Evolutionary conservation across 2,329 filamentous ascomycete genomes (phyloP).

Genomic region (Simplicillium aogashimaense): DNA sequence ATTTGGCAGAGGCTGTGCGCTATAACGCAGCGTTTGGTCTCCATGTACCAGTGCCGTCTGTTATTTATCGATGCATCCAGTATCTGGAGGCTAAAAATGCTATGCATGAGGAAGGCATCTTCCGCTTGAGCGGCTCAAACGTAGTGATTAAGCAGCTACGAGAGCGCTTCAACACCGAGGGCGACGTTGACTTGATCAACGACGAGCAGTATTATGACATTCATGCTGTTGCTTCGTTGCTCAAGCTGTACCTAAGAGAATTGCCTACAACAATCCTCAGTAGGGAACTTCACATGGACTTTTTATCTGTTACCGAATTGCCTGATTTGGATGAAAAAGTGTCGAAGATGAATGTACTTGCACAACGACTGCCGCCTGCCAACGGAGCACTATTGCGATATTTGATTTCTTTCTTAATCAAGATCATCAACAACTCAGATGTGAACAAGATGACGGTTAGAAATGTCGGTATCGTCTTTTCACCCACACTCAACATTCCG

Average conservation of each 20-base stretch:
- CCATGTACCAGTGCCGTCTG: slow-evolving; percentile 71
- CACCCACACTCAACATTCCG: slow-evolving; percentile 91
- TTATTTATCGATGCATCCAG: slow-evolving; percentile 91
- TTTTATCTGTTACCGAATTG: slow-evolving; percentile 75
- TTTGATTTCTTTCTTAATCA: slow-evolving; percentile 78
- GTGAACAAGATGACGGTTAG: slow-evolving; percentile 97
- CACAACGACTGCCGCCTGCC: slow-evolving; percentile 67
- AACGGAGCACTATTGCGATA: slow-evolving; percentile 79
- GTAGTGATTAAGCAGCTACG: slow-evolving; percentile 83
- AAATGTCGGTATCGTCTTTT: slow-evolving; percentile 97
- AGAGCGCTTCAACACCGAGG: slow-evolving; percentile 88
- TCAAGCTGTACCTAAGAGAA: slow-evolving; percentile 91
- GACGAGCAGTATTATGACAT: slow-evolving; percentile 89
- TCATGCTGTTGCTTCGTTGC: slow-evolving; percentile 84
- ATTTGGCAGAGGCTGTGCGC: slow-evolving; percentile 76
- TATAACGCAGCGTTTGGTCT: slow-evolving; percentile 65
- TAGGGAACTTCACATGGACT: slow-evolving; percentile 80
- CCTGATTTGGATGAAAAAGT: slow-evolving; percentile 68
- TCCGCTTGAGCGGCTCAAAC: slow-evolving; percentile 94
- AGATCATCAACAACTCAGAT: slow-evolving; percentile 82
- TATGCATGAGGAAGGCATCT: slow-evolving; percentile 83
- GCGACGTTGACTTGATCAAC: slow-evolving; percentile 76
- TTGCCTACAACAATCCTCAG: slow-evolving; percentile 87
- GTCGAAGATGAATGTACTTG: slow-evolving; percentile 62
- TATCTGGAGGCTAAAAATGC: slow-evolving; percentile 81